Conservation (phyloP, 2,329 filamentous ascomycete species). For the Ophiostoma perfectum region DNA sequence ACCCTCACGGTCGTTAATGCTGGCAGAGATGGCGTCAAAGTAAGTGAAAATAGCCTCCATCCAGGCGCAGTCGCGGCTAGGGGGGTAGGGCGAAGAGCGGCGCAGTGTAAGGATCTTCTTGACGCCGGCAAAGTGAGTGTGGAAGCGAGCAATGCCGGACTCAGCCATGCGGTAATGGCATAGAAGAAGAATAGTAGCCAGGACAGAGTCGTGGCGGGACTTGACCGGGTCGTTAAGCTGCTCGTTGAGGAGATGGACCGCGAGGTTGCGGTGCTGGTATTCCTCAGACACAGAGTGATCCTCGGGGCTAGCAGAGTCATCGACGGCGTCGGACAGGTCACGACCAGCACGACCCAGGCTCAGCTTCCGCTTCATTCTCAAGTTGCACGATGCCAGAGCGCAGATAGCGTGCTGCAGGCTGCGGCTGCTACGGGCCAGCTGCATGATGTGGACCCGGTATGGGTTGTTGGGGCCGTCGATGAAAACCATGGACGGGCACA, state of each 20-base stretch:
- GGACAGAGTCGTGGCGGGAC: conserved; percentile 76
- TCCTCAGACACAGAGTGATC: conserved; percentile 71
- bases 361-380: conserved; percentile 74
- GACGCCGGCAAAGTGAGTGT: conserved; percentile 87
- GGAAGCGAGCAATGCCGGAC: conserved; percentile 86
- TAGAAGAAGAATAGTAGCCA: conserved; percentile 80
- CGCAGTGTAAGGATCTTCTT: conserved; percentile 82
- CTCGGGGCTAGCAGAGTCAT: conserved; percentile 19
- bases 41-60: conserved; percentile 91
- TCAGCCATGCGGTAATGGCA: conserved; percentile 93
- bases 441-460: conserved; percentile 75
- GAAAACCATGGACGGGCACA: conserved; percentile 86
- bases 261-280: conserved; percentile 72
- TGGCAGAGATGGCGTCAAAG: conserved; percentile 88
- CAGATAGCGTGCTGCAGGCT: conserved; percentile 91
- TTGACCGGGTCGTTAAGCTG: conserved; percentile 71
- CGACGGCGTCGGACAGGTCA: conserved; percentile 43
- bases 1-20: conserved; percentile 84
- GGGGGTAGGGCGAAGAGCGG: conserved; percentile 48
- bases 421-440: conserved; percentile 68
- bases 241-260: conserved; percentile 75
- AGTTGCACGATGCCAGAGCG: conserved; percentile 79
- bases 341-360: conserved; percentile 53
- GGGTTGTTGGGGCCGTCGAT: conserved; percentile 84
- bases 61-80: conserved; percentile 70